Percentiles rank a stretch among this genome's conserved stretches.
Conservation (phyloP, 495 filamentous ascomycete genomes). For the Neurospora sp. region DNA sequence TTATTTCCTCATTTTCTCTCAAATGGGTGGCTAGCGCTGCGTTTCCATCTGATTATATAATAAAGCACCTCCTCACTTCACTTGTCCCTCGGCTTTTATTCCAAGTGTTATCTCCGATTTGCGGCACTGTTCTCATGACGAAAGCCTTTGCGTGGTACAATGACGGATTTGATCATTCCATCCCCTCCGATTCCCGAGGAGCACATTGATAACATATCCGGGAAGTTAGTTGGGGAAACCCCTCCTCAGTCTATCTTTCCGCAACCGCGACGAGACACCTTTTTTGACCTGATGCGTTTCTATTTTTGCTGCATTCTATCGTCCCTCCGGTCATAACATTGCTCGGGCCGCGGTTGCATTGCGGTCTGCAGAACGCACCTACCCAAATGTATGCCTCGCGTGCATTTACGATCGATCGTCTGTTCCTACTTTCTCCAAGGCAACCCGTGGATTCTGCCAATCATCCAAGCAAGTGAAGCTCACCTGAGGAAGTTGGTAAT, state of each 20-base stretch:
- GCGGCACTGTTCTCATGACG: not conserved
- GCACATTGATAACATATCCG: not conserved
- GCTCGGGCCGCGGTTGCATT: not conserved
- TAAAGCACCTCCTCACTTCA: not conserved
- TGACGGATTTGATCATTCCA: not conserved
- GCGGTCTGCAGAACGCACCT: not conserved
- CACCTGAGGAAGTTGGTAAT: not conserved
- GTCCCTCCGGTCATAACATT: not conserved
- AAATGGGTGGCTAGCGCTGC: not conserved
- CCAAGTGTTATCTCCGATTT: not conserved
- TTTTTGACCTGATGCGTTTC: not conserved
- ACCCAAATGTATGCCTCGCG: not conserved
- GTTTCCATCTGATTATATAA: not conserved
- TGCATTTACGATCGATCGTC: not conserved
- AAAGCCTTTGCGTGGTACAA: not conserved
- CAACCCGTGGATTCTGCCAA: not conserved
- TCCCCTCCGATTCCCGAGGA: not conserved
- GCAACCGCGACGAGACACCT: not conserved
- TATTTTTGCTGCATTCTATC: not conserved
- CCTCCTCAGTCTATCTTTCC: not conserved
- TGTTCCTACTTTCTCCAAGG: not conserved
- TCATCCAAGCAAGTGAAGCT: not conserved
- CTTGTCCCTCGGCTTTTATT: not conserved
- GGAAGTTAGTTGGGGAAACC: not conserved
- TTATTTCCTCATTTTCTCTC: not conserved